Evolutionary conservation across 1,284 basidiomycete genomes (phyloP).

Genomic region (Apiotrichum mycotoxinovorans): DNA sequence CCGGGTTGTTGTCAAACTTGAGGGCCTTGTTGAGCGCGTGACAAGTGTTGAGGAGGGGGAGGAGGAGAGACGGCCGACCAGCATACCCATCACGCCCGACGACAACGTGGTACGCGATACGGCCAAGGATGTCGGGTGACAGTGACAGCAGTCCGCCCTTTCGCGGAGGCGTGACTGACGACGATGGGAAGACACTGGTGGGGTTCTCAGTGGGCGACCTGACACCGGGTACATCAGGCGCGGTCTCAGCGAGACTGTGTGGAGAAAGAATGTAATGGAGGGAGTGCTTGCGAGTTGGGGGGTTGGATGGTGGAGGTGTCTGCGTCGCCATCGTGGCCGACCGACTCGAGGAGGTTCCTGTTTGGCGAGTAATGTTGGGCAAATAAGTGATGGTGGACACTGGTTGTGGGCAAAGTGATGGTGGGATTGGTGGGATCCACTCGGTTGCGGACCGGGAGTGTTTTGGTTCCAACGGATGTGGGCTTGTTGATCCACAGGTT

Average conservation of each 20-base stretch:
- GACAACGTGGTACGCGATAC: conserved; percentile 34
- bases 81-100: conserved; percentile 20
- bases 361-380: neutral
- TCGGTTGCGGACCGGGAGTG: neutral
- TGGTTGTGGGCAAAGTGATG: neutral
- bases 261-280: conserved; percentile 37
- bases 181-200: neutral
- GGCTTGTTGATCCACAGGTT: too few species aligned
- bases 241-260: conserved; percentile 7
- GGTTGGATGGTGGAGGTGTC: conserved; percentile 1
- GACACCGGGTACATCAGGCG: conserved; percentile 15
- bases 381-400: too few species aligned
- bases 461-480: too few species aligned
- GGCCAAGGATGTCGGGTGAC: conserved; percentile 28
- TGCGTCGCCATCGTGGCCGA: conserved; percentile 3
- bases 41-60: conserved; percentile 37
- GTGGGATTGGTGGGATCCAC: neutral
- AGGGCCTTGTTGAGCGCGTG: conserved; percentile 38
- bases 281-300: conserved; percentile 29
- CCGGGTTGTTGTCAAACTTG: conserved; percentile 44
- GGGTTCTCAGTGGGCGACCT: neutral
- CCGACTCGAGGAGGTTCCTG: neutral
- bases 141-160: conserved; percentile 17
- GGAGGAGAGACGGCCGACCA: conserved; percentile 28
- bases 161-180: neutral